Percentiles rank a stretch among this genome's conserved stretches.
phyloP scores from a whole-genome alignment of 73 alveolate genomes.

The Blepharisma japonicum region DNA sequence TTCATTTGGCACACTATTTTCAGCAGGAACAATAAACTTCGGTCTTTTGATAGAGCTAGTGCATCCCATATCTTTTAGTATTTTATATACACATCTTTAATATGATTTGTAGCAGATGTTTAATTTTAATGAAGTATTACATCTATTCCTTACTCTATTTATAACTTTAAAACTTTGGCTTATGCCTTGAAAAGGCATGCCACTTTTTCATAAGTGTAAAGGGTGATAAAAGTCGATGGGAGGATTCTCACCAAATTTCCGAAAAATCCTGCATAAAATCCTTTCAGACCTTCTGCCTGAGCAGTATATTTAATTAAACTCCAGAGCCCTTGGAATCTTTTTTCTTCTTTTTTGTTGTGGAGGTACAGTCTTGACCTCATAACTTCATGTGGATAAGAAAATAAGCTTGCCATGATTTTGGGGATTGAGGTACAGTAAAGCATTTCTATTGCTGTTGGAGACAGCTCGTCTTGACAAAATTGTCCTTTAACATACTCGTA shows the following conservation, averaged over 20 bases:
- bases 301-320: slow-evolving; percentile 35
- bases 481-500: slow-evolving; percentile 42
- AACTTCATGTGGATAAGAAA: slow-evolving; percentile 60
- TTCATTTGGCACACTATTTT: too few relatives aligned
- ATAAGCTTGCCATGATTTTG: slow-evolving; percentile 41
- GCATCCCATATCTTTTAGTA: too few relatives aligned
- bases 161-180: too few relatives aligned
- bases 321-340: slow-evolving; percentile 24
- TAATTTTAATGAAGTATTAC: too few relatives aligned
- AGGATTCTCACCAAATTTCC: slow-evolving; percentile 42
- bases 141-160: too few relatives aligned
- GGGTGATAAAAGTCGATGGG: slow-evolving; percentile 33
- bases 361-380: slow-evolving; percentile 51
- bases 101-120: too few relatives aligned
- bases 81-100: too few relatives aligned
- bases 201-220: slow-evolving; percentile 25
- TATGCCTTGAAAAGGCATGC: too few relatives aligned
- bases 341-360: slow-evolving; percentile 37
- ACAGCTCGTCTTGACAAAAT: slow-evolving; percentile 34
- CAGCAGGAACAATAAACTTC: too few relatives aligned
- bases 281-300: slow-evolving; percentile 42
- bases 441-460: slow-evolving; percentile 34
- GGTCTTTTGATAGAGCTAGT: too few relatives aligned
- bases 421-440: slow-evolving; percentile 39
- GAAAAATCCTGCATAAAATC: slow-evolving; percentile 47